Evolutionary conservation across 208 protist species (phyloP).

Genomic region (Crithidia sp.): DNA sequence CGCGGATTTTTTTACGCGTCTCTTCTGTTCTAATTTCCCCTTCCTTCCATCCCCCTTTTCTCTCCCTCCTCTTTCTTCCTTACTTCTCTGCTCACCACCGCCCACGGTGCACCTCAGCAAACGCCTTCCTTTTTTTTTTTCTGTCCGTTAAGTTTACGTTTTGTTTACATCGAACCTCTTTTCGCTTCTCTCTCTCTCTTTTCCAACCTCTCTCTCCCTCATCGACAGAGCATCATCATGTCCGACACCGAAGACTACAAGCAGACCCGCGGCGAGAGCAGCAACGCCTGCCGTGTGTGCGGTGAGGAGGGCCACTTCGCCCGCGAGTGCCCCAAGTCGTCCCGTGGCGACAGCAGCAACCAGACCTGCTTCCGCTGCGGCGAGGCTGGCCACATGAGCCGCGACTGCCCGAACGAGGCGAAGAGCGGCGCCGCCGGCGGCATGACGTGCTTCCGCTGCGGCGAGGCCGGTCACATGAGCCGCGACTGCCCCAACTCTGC

Average conservation of each 20-base stretch:
- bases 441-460: conserved; percentile 69
- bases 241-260: conserved; percentile 40
- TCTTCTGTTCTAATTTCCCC: background rate
- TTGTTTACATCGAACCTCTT: background rate
- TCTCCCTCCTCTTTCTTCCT: background rate
- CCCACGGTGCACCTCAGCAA: background rate
- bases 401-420: conserved; percentile 74
- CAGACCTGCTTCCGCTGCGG: conserved; percentile 74
- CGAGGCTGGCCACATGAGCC: conserved; percentile 72
- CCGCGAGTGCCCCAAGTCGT: conserved; percentile 79
- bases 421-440: conserved; percentile 45
- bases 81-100: background rate
- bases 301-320: conserved; percentile 85
- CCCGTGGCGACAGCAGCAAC: conserved; percentile 35
- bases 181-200: background rate
- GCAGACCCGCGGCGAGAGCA: conserved; percentile 29
- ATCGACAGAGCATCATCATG: conserved; percentile 10
- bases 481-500: conserved; percentile 69
- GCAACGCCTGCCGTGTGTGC: conserved; percentile 73
- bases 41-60: background rate
- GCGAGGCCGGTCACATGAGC: conserved; percentile 65
- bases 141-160: conserved; percentile 4
- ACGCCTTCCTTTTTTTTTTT: conserved; percentile 13
- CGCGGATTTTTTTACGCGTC: background rate
- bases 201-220: background rate